phyloP scores from a whole-genome alignment of 352 stramenopile genomes.

The Phytophthora fragariaefolia region DNA sequence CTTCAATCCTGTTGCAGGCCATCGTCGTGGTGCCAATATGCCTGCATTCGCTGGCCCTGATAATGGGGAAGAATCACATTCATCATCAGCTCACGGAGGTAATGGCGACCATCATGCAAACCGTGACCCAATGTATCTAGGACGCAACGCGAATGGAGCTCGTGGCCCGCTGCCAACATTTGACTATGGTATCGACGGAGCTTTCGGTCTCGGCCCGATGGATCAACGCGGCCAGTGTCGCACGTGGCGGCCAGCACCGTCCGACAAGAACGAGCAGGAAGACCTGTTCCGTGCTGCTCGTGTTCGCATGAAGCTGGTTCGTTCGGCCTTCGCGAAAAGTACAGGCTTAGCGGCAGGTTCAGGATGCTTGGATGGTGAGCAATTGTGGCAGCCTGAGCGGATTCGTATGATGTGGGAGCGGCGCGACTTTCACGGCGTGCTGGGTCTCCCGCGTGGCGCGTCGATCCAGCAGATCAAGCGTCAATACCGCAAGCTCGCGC shows the following conservation, averaged over 20 bases:
- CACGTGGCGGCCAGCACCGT: conserved; percentile 46
- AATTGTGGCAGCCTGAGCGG: conserved; percentile 79
- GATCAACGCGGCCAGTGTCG: conserved; percentile 33
- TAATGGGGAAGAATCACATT: neutral
- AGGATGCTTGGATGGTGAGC: conserved; percentile 61
- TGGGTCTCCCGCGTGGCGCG: conserved; percentile 71
- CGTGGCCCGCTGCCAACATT: conserved; percentile 47
- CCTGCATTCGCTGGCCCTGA: neutral
- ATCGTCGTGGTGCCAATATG: conserved; percentile 27
- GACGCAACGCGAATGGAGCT: neutral
- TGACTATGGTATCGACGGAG: conserved; percentile 41
- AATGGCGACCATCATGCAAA: neutral
- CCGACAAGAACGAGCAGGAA: conserved; percentile 76
- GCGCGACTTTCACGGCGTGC: conserved; percentile 76
- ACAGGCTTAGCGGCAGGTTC: conserved; percentile 34
- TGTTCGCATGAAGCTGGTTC: conserved; percentile 82
- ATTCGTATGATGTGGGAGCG: conserved; percentile 86
- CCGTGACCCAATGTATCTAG: neutral
- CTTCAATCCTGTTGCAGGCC: conserved; percentile 39
- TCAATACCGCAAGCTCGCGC: conserved; percentile 85
- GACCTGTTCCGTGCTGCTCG: conserved; percentile 77
- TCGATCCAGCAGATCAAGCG: conserved; percentile 77
- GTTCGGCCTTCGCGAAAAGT: conserved; percentile 50
- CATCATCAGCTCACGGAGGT: neutral
- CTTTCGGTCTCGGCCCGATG: conserved; percentile 32